A percentile compares a stretch with the other conserved stretches of the same genome.
phyloP scores from a whole-genome alignment of 306 rosid species.

The Gleditsia sinensis region DNA sequence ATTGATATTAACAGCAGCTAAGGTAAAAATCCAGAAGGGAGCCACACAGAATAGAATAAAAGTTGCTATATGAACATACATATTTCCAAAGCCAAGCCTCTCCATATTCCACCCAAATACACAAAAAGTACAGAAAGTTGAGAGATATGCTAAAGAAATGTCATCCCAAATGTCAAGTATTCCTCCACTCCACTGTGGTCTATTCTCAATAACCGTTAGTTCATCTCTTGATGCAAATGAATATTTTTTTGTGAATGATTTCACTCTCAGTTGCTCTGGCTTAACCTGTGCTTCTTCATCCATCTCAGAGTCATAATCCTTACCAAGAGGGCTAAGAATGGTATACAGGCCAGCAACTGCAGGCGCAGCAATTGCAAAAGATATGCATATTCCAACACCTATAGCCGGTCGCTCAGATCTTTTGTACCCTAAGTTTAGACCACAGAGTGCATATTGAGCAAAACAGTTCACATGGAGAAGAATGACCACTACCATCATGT shows the following conservation, averaged over 20 bases:
- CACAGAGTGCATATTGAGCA: constrained; percentile 89
- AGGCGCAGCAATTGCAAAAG: constrained; percentile 77
- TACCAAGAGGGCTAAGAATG: constrained; percentile 86
- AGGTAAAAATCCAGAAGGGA: constrained; percentile 85
- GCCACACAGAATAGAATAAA: constrained; percentile 84
- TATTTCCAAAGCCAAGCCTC: constrained; percentile 92
- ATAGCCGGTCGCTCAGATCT: constrained; percentile 82
- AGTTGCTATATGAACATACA: constrained; percentile 89
- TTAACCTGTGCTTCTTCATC: constrained; percentile 80
- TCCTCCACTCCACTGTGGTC: constrained; percentile 84
- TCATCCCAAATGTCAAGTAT: constrained; percentile 84
- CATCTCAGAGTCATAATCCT: constrained; percentile 70
- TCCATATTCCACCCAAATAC: constrained; percentile 98
- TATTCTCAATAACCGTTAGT: constrained; percentile 43
- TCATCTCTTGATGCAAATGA: constrained; percentile 65
- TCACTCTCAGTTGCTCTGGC: constrained; percentile 43
- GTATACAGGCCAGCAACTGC: constrained; percentile 78
- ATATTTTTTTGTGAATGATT: constrained; percentile 52
- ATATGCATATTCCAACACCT: constrained; percentile 78
- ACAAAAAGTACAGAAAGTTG: constrained; percentile 82
- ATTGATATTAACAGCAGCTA: constrained; percentile 88
- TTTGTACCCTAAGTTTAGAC: constrained; percentile 79
- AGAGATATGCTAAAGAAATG: constrained; percentile 72
- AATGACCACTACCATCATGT: constrained; percentile 86
- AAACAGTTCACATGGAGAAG: constrained; percentile 87